Base-by-base conservation (phyloP, 129 eudicot genomes). In the Helianthus tuberosus region DNA sequence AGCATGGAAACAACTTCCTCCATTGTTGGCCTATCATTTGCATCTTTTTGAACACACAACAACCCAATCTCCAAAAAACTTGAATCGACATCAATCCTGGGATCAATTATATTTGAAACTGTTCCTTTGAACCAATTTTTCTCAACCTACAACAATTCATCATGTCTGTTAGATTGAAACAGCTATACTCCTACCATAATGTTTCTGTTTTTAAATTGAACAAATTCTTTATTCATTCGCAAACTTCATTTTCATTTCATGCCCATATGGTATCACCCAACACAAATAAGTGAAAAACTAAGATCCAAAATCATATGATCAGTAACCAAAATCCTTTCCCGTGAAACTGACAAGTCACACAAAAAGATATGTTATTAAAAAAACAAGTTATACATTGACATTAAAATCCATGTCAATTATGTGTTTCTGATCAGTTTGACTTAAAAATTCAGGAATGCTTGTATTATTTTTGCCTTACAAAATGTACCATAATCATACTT, bases 1-100 rank as follows among this genome's bases (percentile, higher is more conserved):
- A 53, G 57, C 61, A 46, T 32, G 25, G 11, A 58, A 9, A 62
- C 43, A 57, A 46, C 77, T 66, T 49, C 70, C 51, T 43, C 81
- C 50, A 35, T 20, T 14, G 63, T 27, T 60, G 59, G 69, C 36
- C 72, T 52, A 20, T 20, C 23, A n/a, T n/a, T n/a, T 20, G 23
- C 23, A 29, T 65, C 25, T 16, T 3, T 8, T 53, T 66, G 43
- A 53, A 5, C 17, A 72, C 68, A 72, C 14, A 68, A 32, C 73
- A 68, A 25, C 39, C 43, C 46, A 12, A 48, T 48, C 58, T 60
- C 44, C 4, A 20, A 60, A 4, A 12, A 60, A 1, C 43, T 60
- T 60, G 44, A 29, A 60, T 46, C 23, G 8, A 11, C 67, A 72
- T 58, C n/a, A 59, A 14, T 15, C 5, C 41, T 15, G 13, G 58